Evolutionary conservation across 1,284 basidiomycete species (phyloP), one percentile per base, ranked within the genome.

Genomic region (Entoloma clypeatum): DNA sequence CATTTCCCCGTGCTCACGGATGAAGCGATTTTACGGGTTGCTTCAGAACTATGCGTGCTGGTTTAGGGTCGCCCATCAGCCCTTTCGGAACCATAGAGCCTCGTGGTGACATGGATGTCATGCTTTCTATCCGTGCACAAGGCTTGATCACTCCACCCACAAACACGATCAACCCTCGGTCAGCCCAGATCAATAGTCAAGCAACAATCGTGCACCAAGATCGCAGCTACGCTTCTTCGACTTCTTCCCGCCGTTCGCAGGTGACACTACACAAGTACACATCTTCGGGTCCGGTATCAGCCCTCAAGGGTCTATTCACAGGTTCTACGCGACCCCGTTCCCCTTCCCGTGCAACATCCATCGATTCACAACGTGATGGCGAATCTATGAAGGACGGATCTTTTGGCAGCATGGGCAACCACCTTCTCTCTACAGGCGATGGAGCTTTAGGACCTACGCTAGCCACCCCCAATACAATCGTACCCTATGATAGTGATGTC

Each of bases 91-190:
- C 61, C 9, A 61, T 73, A 26, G 84, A 84, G 45, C 84, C 84
- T 14, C 71, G 77, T 38, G 84, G 85, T 4, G 84, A 87, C 54
- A 74, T 87, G 66, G 84, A 87, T 57, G 85, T 86, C 36, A 82
- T 86, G 75, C 67, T 87, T 22, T 81, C 81, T n/a, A 83, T 87
- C 69, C 79, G 79, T 36, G 73, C 76, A 17, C 81, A 82, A 50
- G 76, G 75, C 10, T 65, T 78, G 27, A 64, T 75, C 34, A 57
- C 61, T 18, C 54, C 61, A 36, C 45, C 64, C 41, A 48, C 52
- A n/a, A 32, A 57, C 32, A 51, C 48, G 23, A 48, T 48, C 23
- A 44, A 39, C 5, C 33, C 40, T 37, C 42, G 33, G 26, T 50
- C 43, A 39, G 38, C 39, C 22, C 51, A 41, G 43, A n/a, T n/a